A percentile compares a stretch with the other conserved stretches of the same genome.
These are phyloP conservation scores for Globisporangium echinulatum DNA, from an alignment of 352 stramenopile genomes.

Conservation along the genomic window DNA sequence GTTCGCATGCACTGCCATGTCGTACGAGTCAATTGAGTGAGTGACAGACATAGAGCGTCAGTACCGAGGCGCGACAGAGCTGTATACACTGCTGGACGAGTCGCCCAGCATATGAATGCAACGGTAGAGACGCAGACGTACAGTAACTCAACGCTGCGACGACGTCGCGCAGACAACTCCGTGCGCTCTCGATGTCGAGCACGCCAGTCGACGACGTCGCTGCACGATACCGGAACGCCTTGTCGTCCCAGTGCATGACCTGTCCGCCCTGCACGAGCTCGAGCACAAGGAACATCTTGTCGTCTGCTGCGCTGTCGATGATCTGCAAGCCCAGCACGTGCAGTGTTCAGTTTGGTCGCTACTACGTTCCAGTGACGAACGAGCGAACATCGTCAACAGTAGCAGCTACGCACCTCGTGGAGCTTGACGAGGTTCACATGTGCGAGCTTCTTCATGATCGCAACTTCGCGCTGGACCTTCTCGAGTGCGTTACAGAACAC, in stretches of 20 bases:
- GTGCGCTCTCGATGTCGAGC: constrained; percentile 31
- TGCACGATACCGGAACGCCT: constrained; percentile 50
- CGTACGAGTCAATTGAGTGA: neutral
- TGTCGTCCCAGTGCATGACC: constrained; percentile 83
- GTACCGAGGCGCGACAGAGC: neutral
- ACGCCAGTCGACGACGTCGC: constrained; percentile 19
- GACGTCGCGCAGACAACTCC: constrained; percentile 67
- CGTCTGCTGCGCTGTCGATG: constrained; percentile 70
- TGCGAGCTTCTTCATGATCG: constrained; percentile 80
- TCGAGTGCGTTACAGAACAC: constrained; percentile 74
- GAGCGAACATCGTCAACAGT: no score
- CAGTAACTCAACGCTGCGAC: constrained; percentile 69
- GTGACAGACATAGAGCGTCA: neutral
- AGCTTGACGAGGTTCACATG: constrained; percentile 67
- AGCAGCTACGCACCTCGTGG: constrained; percentile 29
- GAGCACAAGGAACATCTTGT: constrained; percentile 78
- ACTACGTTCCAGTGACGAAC: no score
- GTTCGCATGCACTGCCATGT: constrained; percentile 53
- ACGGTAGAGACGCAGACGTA: constrained; percentile 17
- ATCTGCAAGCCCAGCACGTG: constrained; percentile 29
- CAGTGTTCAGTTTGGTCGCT: no score
- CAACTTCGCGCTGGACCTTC: constrained; percentile 76
- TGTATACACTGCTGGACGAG: neutral
- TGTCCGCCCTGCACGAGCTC: constrained; percentile 78
- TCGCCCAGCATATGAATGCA: no score